Evolutionary conservation across 345 rosid genomes (phyloP).

Genomic region (Camelina laxa): DNA sequence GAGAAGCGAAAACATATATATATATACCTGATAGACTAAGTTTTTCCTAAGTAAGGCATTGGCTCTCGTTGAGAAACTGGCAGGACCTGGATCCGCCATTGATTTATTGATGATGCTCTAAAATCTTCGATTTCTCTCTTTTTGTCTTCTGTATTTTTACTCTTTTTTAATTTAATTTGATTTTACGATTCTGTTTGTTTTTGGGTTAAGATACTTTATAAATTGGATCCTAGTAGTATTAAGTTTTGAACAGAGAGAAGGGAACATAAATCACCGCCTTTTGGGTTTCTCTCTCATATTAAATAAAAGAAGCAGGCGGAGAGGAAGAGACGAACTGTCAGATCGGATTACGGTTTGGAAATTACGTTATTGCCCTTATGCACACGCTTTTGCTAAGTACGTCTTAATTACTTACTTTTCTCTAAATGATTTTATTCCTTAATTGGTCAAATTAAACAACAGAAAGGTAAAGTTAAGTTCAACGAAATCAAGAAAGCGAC

Average conservation of each 20-base stretch:
- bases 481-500: conserved; percentile 26
- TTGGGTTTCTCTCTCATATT: neutral
- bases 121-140: neutral
- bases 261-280: conserved; percentile 2
- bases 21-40: conserved; percentile 76
- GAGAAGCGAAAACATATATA: neutral
- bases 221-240: neutral
- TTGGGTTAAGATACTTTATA: neutral
- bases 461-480: neutral
- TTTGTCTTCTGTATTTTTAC: neutral
- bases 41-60: conserved; percentile 88
- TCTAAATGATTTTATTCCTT: neutral
- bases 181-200: neutral
- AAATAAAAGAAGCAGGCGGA: neutral
- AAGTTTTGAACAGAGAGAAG: neutral
- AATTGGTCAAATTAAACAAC: neutral
- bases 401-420: neutral
- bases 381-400: conserved; percentile 23
- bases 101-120: neutral
- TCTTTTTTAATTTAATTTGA: too few species aligned
- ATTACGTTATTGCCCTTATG: conserved; percentile 6
- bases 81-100: conserved; percentile 62
- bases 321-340: neutral
- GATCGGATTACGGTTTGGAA: neutral
- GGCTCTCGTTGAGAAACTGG: conserved; percentile 74